These are phyloP conservation scores for Gnaphalium uliginosum DNA, from an alignment of 129 eudicot species.

Conservation along the genomic window DNA sequence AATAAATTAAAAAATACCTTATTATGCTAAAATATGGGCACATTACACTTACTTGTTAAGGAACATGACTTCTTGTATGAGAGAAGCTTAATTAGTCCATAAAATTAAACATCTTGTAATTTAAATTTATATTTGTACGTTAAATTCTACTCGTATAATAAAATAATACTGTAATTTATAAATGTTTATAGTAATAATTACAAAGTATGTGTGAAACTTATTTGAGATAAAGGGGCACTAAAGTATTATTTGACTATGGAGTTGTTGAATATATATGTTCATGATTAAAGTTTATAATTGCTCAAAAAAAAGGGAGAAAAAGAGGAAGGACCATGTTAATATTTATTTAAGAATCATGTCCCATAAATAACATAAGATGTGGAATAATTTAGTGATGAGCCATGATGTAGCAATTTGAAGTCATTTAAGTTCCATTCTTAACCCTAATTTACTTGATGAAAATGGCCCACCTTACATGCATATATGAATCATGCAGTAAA, in stretches of 20 bases:
- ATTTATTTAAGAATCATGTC: constrained; percentile 29
- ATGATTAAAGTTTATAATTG: constrained; percentile 30
- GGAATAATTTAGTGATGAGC: constrained; percentile 20
- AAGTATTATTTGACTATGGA: constrained; percentile 29
- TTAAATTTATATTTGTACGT: not conserved
- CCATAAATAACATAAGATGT: constrained; percentile 22
- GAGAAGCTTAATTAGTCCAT: not conserved
- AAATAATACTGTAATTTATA: too few species aligned
- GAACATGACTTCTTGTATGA: not conserved
- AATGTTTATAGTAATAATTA: not conserved
- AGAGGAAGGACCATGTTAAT: constrained; percentile 23
- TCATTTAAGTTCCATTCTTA: constrained; percentile 11
- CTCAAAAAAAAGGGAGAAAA: not conserved
- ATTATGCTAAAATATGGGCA: too few species aligned
- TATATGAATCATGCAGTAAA: constrained; percentile 29
- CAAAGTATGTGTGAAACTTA: not conserved
- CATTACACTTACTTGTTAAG: too few species aligned
- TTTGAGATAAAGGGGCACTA: not conserved
- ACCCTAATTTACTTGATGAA: constrained; percentile 28
- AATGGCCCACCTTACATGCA: constrained; percentile 40
- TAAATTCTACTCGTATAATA: too few species aligned
- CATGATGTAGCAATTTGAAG: constrained; percentile 33
- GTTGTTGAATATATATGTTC: not conserved
- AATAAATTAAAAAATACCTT: too few species aligned
- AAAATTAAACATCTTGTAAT: not conserved